A percentile compares a stretch with the other conserved stretches of the same genome.
These are phyloP conservation scores for Podila minutissima DNA, from an alignment of 192 early-diverging fungal genomes.

Conservation along the genomic window DNA sequence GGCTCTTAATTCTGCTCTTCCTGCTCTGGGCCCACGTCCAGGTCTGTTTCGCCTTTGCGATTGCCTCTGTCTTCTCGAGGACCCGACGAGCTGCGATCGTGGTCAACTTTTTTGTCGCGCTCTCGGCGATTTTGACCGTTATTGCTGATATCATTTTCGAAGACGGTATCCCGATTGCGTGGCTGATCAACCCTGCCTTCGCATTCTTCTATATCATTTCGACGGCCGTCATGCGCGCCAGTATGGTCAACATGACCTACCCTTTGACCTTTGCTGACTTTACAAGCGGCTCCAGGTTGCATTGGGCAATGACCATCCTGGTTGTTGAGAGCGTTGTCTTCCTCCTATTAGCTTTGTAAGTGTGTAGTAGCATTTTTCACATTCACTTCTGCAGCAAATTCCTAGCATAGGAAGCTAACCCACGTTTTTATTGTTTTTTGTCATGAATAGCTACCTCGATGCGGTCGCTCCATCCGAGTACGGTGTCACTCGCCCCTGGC, in stretches of 20 bases:
- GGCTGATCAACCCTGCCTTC: slow-evolving; percentile 36
- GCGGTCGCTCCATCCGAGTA: slow-evolving; percentile 40
- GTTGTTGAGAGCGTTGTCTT: slow-evolving; percentile 31
- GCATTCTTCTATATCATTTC: slow-evolving; percentile 31
- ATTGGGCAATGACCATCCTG: slow-evolving; percentile 17
- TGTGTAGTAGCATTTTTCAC: too few species aligned
- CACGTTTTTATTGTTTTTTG: too few species aligned
- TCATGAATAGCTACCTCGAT: slow-evolving; percentile 19
- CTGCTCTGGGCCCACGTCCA: slow-evolving; percentile 40
- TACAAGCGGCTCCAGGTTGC: slow-evolving; percentile 4
- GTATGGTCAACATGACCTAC: slow-evolving; percentile 19
- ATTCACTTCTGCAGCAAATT: too few species aligned
- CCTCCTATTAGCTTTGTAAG: background rate
- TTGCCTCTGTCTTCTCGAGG: slow-evolving; percentile 27
- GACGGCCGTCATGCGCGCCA: background rate
- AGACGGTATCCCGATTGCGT: slow-evolving; percentile 19
- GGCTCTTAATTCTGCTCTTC: slow-evolving; percentile 21
- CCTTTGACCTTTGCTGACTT: slow-evolving; percentile 26
- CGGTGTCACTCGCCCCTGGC: slow-evolving; percentile 44
- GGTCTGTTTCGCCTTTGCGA: slow-evolving; percentile 14
- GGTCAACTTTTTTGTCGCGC: slow-evolving; percentile 38
- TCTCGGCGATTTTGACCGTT: slow-evolving; percentile 26
- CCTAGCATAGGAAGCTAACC: too few species aligned
- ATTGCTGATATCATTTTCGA: slow-evolving; percentile 15
- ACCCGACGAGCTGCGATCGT: slow-evolving; percentile 28